A percentile compares a stretch with the other conserved stretches of the same genome.
Conservation (phyloP, 2,329 filamentous ascomycete genomes). For the Escovopsis sp. region DNA sequence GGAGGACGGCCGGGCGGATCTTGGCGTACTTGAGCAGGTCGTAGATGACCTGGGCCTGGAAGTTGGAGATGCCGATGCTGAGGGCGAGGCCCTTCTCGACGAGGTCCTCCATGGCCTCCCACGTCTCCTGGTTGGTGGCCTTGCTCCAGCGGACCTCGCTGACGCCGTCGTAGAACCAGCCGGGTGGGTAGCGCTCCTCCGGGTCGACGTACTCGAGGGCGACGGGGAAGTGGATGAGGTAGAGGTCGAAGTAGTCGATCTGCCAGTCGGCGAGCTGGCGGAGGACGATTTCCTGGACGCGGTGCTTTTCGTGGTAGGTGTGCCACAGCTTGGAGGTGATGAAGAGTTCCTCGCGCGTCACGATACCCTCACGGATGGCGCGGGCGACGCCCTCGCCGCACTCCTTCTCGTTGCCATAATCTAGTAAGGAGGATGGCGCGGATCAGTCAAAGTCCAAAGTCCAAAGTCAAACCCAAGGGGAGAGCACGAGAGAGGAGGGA, state of each 20-base stretch:
- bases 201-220: conserved; percentile 77
- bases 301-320: conserved; percentile 69
- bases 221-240: conserved; percentile 79
- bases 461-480: too few species aligned
- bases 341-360: conserved; percentile 78
- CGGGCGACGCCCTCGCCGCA: conserved; percentile 61
- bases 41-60: conserved; percentile 61
- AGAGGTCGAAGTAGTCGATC: conserved; percentile 81
- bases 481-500: too few species aligned
- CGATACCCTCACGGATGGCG: conserved; percentile 66
- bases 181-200: conserved; percentile 60
- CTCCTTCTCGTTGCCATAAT: conserved; percentile 74
- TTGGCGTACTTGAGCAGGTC: conserved; percentile 66
- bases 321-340: conserved; percentile 91
- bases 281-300: conserved; percentile 59
- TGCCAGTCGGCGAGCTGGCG: conserved; percentile 72
- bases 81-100: conserved; percentile 52
- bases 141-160: conserved; percentile 47
- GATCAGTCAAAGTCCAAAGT: too few species aligned
- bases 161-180: conserved; percentile 54
- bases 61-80: conserved; percentile 73
- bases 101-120: conserved; percentile 63
- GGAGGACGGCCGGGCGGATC: conserved; percentile 59
- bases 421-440: conserved; percentile 21
- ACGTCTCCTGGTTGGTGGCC: conserved; percentile 66